A percentile compares a stretch with the other conserved stretches of the same genome.
phyloP scores from a whole-genome alignment of 805 yeast species.

The Candida nemodendra region DNA sequence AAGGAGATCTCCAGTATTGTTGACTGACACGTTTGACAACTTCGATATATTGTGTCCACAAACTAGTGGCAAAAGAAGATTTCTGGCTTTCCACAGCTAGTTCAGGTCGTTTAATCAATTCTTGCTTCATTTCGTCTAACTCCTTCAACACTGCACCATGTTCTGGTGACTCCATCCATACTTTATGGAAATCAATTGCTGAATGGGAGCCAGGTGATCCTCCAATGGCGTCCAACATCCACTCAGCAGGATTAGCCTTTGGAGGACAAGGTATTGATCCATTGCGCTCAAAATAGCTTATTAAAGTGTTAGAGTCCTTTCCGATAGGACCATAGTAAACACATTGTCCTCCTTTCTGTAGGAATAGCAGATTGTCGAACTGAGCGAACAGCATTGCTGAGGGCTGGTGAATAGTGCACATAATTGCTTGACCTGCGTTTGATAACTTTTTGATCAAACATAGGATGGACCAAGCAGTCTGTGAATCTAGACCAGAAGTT shows the following conservation, averaged over 20 bases:
- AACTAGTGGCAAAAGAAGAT: slow-evolving; percentile 40
- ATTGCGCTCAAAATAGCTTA: slow-evolving; percentile 44
- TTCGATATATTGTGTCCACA: slow-evolving; percentile 34
- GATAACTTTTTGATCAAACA: slow-evolving; percentile 48
- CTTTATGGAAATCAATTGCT: slow-evolving; percentile 56
- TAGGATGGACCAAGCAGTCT: slow-evolving; percentile 56
- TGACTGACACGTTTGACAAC: slow-evolving; percentile 36
- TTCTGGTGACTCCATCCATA: slow-evolving; percentile 47
- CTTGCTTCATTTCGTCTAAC: slow-evolving; percentile 26
- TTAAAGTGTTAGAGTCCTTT: slow-evolving; percentile 37
- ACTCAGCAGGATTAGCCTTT: slow-evolving; percentile 72
- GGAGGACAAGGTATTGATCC: slow-evolving; percentile 64
- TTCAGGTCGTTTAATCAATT: slow-evolving; percentile 4
- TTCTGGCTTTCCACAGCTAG: slow-evolving; percentile 2
- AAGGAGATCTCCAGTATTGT: slow-evolving; percentile 47
- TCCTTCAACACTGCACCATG: slow-evolving; percentile 25
- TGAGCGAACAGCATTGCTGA: slow-evolving; percentile 44
- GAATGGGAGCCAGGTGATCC: slow-evolving; percentile 73
- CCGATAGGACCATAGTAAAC: slow-evolving; percentile 56
- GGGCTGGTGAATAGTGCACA: slow-evolving; percentile 56
- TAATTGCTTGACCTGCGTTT: slow-evolving; percentile 51
- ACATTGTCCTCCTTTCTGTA: slow-evolving; percentile 50
- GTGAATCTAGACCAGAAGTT: slow-evolving; percentile 58
- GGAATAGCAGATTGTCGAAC: slow-evolving; percentile 41
- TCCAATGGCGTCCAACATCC: slow-evolving; percentile 69